A percentile compares a stretch with the other conserved stretches of the same genome.
Evolutionary conservation across 1,284 basidiomycete species (phyloP).

Genomic region (Termitomyces sp.): DNA sequence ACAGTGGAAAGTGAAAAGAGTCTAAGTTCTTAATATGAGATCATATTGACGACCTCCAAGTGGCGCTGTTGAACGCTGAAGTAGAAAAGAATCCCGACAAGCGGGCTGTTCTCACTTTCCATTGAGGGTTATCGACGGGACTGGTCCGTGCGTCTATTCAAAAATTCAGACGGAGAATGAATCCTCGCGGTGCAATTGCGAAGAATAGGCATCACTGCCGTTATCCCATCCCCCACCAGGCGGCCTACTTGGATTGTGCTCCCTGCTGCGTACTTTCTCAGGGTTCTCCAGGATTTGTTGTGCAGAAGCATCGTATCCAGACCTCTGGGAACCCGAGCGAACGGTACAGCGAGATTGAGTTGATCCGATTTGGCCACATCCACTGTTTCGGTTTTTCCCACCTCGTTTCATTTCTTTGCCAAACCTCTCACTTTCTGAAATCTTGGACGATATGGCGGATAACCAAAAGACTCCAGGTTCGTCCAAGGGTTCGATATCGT

Average conservation of each 20-base stretch:
- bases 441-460: slow-evolving; percentile 28
- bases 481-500: slow-evolving; percentile 18
- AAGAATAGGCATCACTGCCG: slow-evolving; percentile 8
- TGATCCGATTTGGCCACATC: slow-evolving; percentile 30
- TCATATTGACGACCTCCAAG: no score
- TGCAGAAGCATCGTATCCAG: slow-evolving; percentile 12
- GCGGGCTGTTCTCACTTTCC: not conserved
- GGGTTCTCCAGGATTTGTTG: not conserved
- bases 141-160: slow-evolving; percentile 14
- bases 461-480: slow-evolving; percentile 24
- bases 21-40: not conserved
- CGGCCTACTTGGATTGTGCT: not conserved
- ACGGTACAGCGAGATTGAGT: slow-evolving; percentile 29
- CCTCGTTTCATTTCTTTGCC: slow-evolving; percentile 16
- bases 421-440: slow-evolving; percentile 18
- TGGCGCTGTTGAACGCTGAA: not conserved
- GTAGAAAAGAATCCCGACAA: not conserved
- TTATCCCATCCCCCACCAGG: slow-evolving; percentile 5
- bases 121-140: not conserved
- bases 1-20: no score
- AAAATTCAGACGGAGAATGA: slow-evolving; percentile 26
- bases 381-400: slow-evolving; percentile 37
- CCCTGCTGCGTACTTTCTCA: not conserved
- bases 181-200: slow-evolving; percentile 15
- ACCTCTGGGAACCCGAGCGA: slow-evolving; percentile 23